Percentiles rank a stretch among this genome's conserved stretches.
These are phyloP conservation scores for Leucosporidium scottii DNA, from an alignment of 768 basidiomycete genomes.

Conservation along the genomic window DNA sequence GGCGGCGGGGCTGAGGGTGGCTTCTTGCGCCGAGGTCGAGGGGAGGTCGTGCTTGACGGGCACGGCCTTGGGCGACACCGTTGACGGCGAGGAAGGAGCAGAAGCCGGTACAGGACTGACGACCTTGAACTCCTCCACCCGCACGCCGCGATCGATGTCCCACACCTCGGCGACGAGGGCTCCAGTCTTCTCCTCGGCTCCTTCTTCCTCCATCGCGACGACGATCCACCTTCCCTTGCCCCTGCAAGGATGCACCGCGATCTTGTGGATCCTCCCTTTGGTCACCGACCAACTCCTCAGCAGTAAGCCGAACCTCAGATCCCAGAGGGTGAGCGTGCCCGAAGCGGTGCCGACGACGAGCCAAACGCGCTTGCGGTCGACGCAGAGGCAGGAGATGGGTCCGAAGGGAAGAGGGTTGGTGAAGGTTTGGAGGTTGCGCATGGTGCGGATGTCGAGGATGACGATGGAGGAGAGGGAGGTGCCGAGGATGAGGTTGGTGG, in stretches of 20 bases:
- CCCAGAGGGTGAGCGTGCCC: conserved; percentile 85
- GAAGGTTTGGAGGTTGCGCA: conserved; percentile 67
- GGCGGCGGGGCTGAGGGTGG: conserved; percentile 21
- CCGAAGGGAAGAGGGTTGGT: conserved; percentile 80
- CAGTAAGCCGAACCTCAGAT: conserved; percentile 82
- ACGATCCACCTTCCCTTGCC: conserved; percentile 86
- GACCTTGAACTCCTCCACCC: conserved; percentile 74
- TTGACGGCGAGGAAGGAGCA: conserved; percentile 6
- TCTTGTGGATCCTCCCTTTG: conserved; percentile 54
- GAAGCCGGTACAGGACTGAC: conserved; percentile 17
- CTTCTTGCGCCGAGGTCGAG: conserved; percentile 9
- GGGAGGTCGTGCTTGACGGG: conserved; percentile 11
- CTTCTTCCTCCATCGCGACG: conserved; percentile 59
- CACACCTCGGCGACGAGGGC: conserved; percentile 71
- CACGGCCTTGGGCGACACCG: neutral
- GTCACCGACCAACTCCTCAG: conserved; percentile 82
- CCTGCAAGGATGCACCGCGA: conserved; percentile 73
- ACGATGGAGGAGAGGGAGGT: conserved; percentile 72
- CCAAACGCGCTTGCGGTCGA: conserved; percentile 81
- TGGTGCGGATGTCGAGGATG: conserved; percentile 74
- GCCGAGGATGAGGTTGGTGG: conserved; percentile 76
- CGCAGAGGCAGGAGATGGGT: conserved; percentile 72
- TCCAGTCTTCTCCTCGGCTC: conserved; percentile 12
- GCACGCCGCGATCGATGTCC: conserved; percentile 73
- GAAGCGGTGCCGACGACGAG: conserved; percentile 77